Evolutionary conservation across 2,329 filamentous ascomycete species (phyloP).

Genomic region (Colletotrichum horii): DNA sequence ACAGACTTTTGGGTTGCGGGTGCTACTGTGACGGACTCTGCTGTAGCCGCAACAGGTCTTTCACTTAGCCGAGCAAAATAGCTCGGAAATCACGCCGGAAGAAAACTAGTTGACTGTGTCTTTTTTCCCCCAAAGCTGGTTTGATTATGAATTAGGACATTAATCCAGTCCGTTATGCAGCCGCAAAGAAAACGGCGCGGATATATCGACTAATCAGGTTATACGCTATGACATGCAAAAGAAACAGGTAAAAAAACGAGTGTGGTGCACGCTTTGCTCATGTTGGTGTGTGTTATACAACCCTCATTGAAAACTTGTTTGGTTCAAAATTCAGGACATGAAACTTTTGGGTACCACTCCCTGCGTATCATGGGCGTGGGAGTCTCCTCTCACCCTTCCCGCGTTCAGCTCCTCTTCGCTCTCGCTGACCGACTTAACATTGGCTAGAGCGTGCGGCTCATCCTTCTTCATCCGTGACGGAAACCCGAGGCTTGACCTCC

Average conservation of each 20-base stretch:
- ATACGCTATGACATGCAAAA: not conserved
- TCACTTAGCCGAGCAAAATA: not conserved
- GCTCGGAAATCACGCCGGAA: not conserved
- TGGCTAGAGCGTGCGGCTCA: not conserved
- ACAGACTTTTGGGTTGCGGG: not conserved
- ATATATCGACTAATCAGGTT: not conserved
- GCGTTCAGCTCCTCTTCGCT: constrained; percentile 10
- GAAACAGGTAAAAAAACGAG: not conserved
- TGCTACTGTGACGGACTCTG: not conserved
- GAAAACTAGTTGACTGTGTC: not conserved
- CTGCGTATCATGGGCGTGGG: not conserved
- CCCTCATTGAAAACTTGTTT: not conserved
- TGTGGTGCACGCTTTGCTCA: not conserved
- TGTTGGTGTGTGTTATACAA: not conserved
- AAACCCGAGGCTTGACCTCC: not conserved
- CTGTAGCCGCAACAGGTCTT: not conserved
- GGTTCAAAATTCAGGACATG: not conserved
- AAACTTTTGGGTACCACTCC: not conserved
- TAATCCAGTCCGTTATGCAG: not conserved
- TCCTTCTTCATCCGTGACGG: not conserved
- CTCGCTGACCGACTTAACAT: not conserved
- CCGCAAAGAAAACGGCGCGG: not conserved
- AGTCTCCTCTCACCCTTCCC: not conserved
- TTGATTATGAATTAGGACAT: not conserved
- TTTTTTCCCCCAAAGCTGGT: not conserved